Percentiles rank a stretch among this genome's conserved stretches.
Conservation (phyloP, 1,284 basidiomycete genomes). For the Pyrrhoderma lamaoense region DNA sequence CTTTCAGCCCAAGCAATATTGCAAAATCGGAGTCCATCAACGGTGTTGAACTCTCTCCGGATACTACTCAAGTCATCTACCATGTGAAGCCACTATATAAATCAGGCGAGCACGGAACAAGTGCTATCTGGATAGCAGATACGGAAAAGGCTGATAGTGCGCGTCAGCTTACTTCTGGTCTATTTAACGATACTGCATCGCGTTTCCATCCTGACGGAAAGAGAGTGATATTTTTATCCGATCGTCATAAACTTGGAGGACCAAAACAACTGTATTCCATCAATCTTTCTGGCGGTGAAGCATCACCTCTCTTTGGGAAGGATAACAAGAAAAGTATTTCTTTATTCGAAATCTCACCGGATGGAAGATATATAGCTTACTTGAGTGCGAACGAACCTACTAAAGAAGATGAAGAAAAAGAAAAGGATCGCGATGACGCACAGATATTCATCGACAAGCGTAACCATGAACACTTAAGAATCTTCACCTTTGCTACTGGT, state of each 20-base stretch:
- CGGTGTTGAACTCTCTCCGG: slow-evolving; percentile 17
- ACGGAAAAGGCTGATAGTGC: slow-evolving; percentile 11
- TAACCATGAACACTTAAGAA: slow-evolving; percentile 9
- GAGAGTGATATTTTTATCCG: slow-evolving; percentile 18
- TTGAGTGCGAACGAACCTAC: slow-evolving; percentile 18
- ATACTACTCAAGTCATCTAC: slow-evolving; percentile 18
- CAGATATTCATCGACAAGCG: slow-evolving; percentile 18
- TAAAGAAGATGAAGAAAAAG: slow-evolving; percentile 18
- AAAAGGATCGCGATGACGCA: slow-evolving; percentile 20
- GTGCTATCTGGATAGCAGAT: slow-evolving; percentile 19
- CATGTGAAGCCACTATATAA: slow-evolving; percentile 14
- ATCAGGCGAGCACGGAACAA: slow-evolving; percentile 15
- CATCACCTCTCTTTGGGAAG: slow-evolving; percentile 11
- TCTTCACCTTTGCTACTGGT: slow-evolving; percentile 16
- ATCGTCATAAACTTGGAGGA: slow-evolving; percentile 20
- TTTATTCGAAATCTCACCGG: slow-evolving; percentile 17
- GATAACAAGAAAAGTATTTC: slow-evolving; percentile 12
- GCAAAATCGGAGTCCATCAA: slow-evolving; percentile 1
- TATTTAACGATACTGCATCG: slow-evolving; percentile 16
- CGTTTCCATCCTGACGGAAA: slow-evolving; percentile 18
- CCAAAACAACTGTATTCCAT: slow-evolving; percentile 18
- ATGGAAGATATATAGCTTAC: slow-evolving; percentile 21
- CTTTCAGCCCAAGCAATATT: slow-evolving; percentile 13
- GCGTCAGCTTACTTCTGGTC: slow-evolving; percentile 18
- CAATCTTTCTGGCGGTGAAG: slow-evolving; percentile 14